Evolutionary conservation across 345 rosid genomes (phyloP), one percentile per base, ranked within the genome.

Genomic region (Lepidium didymum): DNA sequence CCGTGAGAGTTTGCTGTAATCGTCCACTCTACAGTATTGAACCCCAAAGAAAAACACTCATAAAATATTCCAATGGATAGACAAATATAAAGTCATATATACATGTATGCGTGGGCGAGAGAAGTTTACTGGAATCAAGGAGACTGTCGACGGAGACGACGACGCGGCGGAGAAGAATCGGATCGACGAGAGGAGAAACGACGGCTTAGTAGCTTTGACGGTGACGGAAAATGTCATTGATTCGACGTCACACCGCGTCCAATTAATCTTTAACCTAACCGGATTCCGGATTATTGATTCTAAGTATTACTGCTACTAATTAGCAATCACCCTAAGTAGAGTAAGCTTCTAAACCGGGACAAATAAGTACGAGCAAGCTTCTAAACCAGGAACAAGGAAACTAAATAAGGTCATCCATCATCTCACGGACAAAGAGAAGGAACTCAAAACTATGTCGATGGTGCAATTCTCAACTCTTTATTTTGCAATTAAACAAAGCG

Each of bases 1-100:
- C 80, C 37, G 82, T 84, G 59, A 90, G 78, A 50, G 96, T 93
- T 78, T 77, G 87, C 56, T 90, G 97, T 66, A 88, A 64, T 78
- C 80, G 78, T 62, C 94, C 92, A 11, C 86, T 84, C 98, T 90
- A 19, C 6, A 51, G 45, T 25, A 68, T 50, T 50, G 43, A 40
- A 33, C 37, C 25, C 11, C 16, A 2, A 21, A 12, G 4, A 36
- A 51, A 34, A 9, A 9, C 57, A 68, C 12, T 38, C 18, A 13
- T 8, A 57, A 27, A 11, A 41, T 43, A 45, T 56, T 56, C 10
- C 38, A 21, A 3, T 49, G 19, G 38, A 21, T n/a, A 7, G 62
- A 29, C 33, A 29, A 15, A 23, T 6, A 56, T 14, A 40, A 43
- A 34, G n/a, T 29, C 54, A 15, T 42, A 27, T 56, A 13, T 16